Conservation (phyloP, 306 rosid genomes). For the Leucaena leucocephala region DNA sequence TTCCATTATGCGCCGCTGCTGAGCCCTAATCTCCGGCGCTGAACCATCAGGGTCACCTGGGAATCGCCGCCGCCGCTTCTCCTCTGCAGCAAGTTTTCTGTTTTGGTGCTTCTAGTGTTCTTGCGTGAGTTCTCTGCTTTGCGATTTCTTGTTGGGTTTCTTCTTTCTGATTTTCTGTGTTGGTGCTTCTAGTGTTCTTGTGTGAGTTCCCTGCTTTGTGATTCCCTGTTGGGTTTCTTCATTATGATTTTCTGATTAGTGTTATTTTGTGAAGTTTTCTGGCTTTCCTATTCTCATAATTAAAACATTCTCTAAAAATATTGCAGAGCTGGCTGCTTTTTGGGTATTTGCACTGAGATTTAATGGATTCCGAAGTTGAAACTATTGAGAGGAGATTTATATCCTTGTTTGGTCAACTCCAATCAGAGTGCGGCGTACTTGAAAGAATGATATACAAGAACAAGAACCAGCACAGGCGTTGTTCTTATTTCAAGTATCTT, state of each 20-base stretch:
- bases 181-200: no score
- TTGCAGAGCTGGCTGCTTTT: background rate
- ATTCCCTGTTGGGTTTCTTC: background rate
- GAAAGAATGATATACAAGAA: conserved; percentile 76
- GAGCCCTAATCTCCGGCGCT: no score
- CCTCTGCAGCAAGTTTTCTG: no score
- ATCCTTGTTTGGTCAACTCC: conserved; percentile 67
- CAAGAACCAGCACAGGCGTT: conserved; percentile 90
- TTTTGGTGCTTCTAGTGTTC: no score
- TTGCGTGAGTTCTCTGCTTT: background rate
- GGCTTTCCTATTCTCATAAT: no score
- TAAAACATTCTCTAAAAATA: background rate
- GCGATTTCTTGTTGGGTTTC: background rate
- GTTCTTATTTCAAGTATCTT: conserved; percentile 71
- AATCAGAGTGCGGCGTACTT: conserved; percentile 59
- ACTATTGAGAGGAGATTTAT: conserved; percentile 59
- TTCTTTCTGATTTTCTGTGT: no score
- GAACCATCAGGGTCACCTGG: no score
- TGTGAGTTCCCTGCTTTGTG: background rate
- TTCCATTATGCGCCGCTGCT: no score
- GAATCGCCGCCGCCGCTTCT: no score
- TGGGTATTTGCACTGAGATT: background rate
- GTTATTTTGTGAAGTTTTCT: no score
- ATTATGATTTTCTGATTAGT: no score
- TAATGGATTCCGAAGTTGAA: conserved; percentile 62